These are phyloP conservation scores for Stephanodiscus triporus DNA, from an alignment of 108 stramenopile genomes.

Conservation along the genomic window DNA sequence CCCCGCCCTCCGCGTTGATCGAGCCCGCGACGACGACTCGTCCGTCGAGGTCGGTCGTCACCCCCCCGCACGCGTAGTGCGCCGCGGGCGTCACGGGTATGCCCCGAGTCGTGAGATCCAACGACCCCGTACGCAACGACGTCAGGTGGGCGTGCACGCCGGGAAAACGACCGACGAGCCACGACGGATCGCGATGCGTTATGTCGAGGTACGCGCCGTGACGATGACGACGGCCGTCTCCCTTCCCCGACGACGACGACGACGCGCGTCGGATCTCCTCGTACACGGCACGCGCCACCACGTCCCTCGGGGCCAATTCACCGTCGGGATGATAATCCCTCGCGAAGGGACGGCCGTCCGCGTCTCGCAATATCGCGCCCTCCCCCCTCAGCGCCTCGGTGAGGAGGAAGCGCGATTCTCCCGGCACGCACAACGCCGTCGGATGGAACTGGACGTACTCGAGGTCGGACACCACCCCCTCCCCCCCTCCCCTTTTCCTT, in stretches of 20 bases:
- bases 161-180: slow-evolving; percentile 86
- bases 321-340: slow-evolving; percentile 86
- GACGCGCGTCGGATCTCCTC: slow-evolving; percentile 50
- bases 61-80: slow-evolving; percentile 95
- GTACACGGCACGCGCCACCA: slow-evolving; percentile 92
- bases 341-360: slow-evolving; percentile 78
- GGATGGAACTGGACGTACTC: slow-evolving; percentile 98
- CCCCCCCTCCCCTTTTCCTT: not conserved
- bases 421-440: slow-evolving; percentile 85
- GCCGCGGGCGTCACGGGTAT: slow-evolving; percentile 92
- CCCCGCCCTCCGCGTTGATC: no score
- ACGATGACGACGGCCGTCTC: slow-evolving; percentile 7
- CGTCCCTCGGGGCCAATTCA: slow-evolving; percentile 93
- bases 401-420: slow-evolving; percentile 88
- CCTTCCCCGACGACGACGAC: slow-evolving; percentile 9
- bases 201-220: slow-evolving; percentile 88
- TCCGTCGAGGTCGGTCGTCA: slow-evolving; percentile 84
- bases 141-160: slow-evolving; percentile 73
- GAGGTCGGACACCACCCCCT: slow-evolving; percentile 68
- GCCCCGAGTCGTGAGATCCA: slow-evolving; percentile 82
- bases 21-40: slow-evolving; percentile 31
- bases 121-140: slow-evolving; percentile 17
- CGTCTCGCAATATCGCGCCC: slow-evolving; percentile 87
- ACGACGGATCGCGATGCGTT: slow-evolving; percentile 81
- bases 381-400: slow-evolving; percentile 94